A percentile compares a stretch with the other conserved stretches of the same genome.
phyloP scores from a whole-genome alignment of 306 rosid genomes.

The Trifolium repens region DNA sequence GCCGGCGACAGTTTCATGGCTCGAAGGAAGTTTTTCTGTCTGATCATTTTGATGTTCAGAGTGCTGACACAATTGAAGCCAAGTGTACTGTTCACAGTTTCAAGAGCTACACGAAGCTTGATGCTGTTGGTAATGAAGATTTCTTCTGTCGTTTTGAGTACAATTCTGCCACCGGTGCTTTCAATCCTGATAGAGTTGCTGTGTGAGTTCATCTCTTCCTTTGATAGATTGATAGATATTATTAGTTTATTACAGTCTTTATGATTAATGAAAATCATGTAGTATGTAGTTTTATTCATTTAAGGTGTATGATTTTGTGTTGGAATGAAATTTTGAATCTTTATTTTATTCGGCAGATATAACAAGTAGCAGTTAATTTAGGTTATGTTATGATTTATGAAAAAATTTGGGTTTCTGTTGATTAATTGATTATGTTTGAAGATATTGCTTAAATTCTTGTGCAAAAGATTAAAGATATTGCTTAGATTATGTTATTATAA shows the following conservation, averaged over 20 bases:
- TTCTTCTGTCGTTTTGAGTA: slow-evolving; percentile 99
- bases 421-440: neutral
- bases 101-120: slow-evolving; percentile 92
- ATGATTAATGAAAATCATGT: slow-evolving; percentile 16
- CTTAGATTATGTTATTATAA: neutral
- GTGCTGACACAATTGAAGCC: slow-evolving; percentile 88
- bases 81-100: slow-evolving; percentile 95
- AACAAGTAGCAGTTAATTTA: slow-evolving; percentile 10
- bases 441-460: neutral
- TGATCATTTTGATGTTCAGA: slow-evolving; percentile 89
- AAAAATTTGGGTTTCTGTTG: slow-evolving; percentile 7
- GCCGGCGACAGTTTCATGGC: slow-evolving; percentile 98
- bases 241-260: neutral
- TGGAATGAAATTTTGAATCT: slow-evolving; percentile 21
- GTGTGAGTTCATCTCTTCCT: slow-evolving; percentile 61
- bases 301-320: neutral
- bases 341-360: slow-evolving; percentile 1
- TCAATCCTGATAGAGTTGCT: slow-evolving; percentile 96
- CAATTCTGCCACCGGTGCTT: slow-evolving; percentile 89
- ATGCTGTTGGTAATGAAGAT: slow-evolving; percentile 95
- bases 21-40: slow-evolving; percentile 95
- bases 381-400: slow-evolving; percentile 23
- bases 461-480: no score
- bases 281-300: neutral
- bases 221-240: no score